Evolutionary conservation across 768 basidiomycete genomes (phyloP).

Genomic region (Mycena venus): DNA sequence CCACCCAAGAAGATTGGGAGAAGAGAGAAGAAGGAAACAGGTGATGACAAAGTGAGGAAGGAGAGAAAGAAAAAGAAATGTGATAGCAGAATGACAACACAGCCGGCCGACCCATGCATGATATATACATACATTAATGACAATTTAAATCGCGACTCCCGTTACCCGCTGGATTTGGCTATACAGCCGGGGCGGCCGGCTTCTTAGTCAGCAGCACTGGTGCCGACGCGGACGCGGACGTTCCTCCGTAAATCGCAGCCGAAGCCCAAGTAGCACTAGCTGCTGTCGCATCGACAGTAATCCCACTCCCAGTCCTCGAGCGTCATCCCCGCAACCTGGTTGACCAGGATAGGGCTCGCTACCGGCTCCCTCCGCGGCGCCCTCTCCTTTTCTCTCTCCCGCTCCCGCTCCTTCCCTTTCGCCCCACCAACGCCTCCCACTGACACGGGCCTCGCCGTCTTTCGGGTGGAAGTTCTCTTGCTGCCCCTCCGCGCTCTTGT

Average conservation of each 20-base stretch:
- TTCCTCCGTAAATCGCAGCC: neutral
- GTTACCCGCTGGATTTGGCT: too few relatives aligned
- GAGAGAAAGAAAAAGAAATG: too few relatives aligned
- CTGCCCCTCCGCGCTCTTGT: too few relatives aligned
- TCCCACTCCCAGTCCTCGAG: constrained; percentile 30
- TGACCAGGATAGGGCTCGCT: constrained; percentile 25
- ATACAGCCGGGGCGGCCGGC: constrained; percentile 13
- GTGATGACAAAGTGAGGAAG: too few relatives aligned
- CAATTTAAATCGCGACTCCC: too few relatives aligned
- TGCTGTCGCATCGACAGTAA: too few relatives aligned
- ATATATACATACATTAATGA: too few relatives aligned
- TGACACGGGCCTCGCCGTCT: constrained; percentile 17
- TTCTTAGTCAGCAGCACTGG: constrained; percentile 18
- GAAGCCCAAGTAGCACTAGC: neutral
- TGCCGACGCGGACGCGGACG: neutral
- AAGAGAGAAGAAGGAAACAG: too few relatives aligned
- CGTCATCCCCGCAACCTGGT: constrained; percentile 27
- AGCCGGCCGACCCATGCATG: too few relatives aligned
- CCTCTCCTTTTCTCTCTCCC: constrained; percentile 8
- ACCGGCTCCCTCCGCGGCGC: constrained; percentile 21
- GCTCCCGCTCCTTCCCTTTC: constrained; percentile 12
- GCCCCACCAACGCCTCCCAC: neutral
- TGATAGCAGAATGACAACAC: too few relatives aligned
- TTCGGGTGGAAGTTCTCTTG: neutral
- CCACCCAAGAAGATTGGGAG: too few relatives aligned